phyloP scores from a whole-genome alignment of 1,139 yeast genomes.

The Saccharomyces pastorianus region DNA sequence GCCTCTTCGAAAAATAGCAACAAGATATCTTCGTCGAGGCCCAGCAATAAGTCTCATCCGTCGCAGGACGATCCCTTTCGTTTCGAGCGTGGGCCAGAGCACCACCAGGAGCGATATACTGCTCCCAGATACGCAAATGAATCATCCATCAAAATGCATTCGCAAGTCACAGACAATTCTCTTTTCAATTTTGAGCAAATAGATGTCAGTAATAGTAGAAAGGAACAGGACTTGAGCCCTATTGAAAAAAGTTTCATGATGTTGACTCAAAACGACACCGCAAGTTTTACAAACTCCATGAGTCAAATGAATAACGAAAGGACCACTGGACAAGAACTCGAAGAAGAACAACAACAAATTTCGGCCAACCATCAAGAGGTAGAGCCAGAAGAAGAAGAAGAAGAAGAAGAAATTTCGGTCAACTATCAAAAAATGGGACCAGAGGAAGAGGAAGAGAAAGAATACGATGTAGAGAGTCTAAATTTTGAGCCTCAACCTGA shows the following conservation, averaged over 20 bases:
- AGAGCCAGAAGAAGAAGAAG: too few relatives aligned
- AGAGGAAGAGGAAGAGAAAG: neutral
- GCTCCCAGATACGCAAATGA: neutral
- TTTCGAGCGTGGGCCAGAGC: neutral
- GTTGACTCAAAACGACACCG: slow-evolving; percentile 23
- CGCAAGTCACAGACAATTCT: neutral
- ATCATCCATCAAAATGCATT: neutral
- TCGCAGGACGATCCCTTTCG: neutral
- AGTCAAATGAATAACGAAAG: neutral
- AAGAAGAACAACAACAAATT: neutral
- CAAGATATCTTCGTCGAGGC: neutral
- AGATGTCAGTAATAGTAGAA: neutral
- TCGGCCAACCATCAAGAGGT: too few relatives aligned
- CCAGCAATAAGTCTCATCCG: neutral
- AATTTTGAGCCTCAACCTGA: slow-evolving; percentile 16
- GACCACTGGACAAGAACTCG: slow-evolving; percentile 1
- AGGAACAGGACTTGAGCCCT: slow-evolving; percentile 18
- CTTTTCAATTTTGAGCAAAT: slow-evolving; percentile 4
- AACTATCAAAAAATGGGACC: too few relatives aligned
- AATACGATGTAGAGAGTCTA: slow-evolving; percentile 10
- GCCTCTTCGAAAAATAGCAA: neutral
- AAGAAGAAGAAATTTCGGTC: too few relatives aligned
- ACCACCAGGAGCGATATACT: neutral
- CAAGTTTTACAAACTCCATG: neutral
- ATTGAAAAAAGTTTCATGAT: slow-evolving; percentile 28